Base-by-base conservation (phyloP, 352 stramenopile species). In the Globisporangium radiosum region DNA sequence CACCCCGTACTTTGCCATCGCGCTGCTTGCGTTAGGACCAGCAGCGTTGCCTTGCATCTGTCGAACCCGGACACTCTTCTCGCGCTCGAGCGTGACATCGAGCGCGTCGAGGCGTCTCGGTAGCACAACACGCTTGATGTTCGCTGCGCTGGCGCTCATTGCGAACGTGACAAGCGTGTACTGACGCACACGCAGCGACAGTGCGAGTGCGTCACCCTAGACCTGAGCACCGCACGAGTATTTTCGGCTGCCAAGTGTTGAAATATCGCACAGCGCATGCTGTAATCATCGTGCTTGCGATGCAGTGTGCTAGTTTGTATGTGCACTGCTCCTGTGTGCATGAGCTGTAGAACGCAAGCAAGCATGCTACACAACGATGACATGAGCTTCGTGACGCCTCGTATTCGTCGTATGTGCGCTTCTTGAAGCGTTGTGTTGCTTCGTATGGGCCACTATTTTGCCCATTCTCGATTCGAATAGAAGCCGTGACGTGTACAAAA, bases 41-140 rank as follows among this genome's bases (percentile, higher is more conserved):
- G 2, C 19, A 39, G 14, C 51, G 47, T 33, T 51, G n/a, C 54
- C 56, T 50, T 54, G 52, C 13, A 39, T 49, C 15, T 10, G 38
- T 10, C 63, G 63, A 43, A 33, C 0, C 38, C 45, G 58, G 43
- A 49, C 3, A 10, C 44, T 48, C n/a, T 66, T 69, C 1, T 70
- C 66, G 43, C 67, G 72, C 37, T 66, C 72, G 25, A 72, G 56
- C 9, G 57, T 67, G 47, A 72, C 57, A 37, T 65, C 72, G 25
- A 76, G 73, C 5, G 67, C 54, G n/a, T 54, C 43, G 7, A 59
- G 58, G 25, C 49, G 57, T 48, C 68, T 73, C 38, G 63, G 60
- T 25, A 45, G 40, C 25, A 11, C 25, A 5, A 47, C 39, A 13
- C 60, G 57, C 56, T 62, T 71, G 17, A 33, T 36, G n/a, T 17